phyloP scores from a whole-genome alignment of 75 land plant genomes.

The Picea glauca region DNA sequence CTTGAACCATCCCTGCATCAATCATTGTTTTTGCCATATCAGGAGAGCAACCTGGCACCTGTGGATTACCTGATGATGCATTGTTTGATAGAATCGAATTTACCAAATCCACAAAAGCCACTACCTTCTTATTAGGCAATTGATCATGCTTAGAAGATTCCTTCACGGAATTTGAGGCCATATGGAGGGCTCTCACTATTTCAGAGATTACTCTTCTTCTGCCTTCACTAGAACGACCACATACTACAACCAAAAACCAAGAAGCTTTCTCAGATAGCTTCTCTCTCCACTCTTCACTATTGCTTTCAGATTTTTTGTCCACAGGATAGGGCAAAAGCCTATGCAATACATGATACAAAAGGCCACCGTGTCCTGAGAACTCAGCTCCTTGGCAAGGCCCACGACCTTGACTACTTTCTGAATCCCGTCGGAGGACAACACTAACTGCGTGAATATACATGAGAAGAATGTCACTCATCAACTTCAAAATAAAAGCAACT shows the following conservation, averaged over 20 bases:
- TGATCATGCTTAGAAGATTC: conserved; percentile 23
- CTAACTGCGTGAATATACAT: conserved; percentile 90
- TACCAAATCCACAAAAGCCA: conserved; percentile 66
- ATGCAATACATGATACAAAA: conserved; percentile 80
- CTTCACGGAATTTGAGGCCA: conserved; percentile 31
- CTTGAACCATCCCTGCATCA: conserved; percentile 75
- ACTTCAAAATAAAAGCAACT: conserved; percentile 76
- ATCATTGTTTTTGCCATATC: conserved; percentile 88
- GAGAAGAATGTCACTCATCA: conserved; percentile 76
- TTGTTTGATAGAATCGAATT: conserved; percentile 75
- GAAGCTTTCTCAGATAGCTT: conserved; percentile 87
- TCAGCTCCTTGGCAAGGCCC: conserved; percentile 28
- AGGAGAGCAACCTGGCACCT: conserved; percentile 66
- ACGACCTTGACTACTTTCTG: conserved; percentile 61
- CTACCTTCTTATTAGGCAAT: conserved; percentile 54
- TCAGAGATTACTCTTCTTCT: conserved; percentile 72
- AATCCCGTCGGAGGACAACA: conserved; percentile 71
- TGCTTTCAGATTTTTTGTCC: conserved; percentile 45
- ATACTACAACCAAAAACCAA: conserved; percentile 78
- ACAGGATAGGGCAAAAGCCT: conserved; percentile 54
- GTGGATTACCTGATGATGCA: conserved; percentile 55
- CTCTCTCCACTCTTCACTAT: conserved; percentile 65
- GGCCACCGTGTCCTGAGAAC: conserved; percentile 53
- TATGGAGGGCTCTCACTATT: conserved; percentile 64
- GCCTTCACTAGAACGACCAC: conserved; percentile 85